Evolutionary conservation across 805 yeast species (phyloP).

Genomic region (Spathaspora passalidarum): DNA sequence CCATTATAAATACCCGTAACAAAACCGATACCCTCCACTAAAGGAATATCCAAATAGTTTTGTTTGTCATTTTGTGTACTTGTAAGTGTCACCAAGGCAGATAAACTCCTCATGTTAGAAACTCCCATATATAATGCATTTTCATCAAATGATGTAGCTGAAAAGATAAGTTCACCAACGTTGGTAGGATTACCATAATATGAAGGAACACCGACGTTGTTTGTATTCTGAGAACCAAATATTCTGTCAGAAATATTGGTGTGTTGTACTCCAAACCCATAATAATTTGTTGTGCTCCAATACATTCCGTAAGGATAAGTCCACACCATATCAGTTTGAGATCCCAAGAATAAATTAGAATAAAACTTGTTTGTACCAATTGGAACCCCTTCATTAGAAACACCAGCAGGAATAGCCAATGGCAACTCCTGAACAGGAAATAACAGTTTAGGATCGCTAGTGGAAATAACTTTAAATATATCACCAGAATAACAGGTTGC

Average conservation of each 20-base stretch:
- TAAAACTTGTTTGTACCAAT: conserved; percentile 77
- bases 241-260: conserved; percentile 42
- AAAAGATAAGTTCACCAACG: conserved; percentile 52
- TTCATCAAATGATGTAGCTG: conserved; percentile 48
- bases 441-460: conserved; percentile 26
- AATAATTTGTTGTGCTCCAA: conserved; percentile 43
- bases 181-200: conserved; percentile 58
- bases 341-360: conserved; percentile 57
- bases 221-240: conserved; percentile 49
- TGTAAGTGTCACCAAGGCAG: conserved; percentile 42
- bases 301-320: conserved; percentile 67
- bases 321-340: conserved; percentile 53
- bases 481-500: conserved; percentile 26
- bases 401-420: conserved; percentile 46
- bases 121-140: conserved; percentile 36
- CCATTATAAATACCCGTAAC: conserved; percentile 61
- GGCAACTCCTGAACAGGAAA: conserved; percentile 47
- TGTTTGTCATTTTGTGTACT: conserved; percentile 19
- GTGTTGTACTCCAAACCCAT: conserved; percentile 65
- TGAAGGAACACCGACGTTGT: conserved; percentile 36
- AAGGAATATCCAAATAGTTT: conserved; percentile 51
- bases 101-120: conserved; percentile 47
- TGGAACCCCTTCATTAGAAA: conserved; percentile 38
- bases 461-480: conserved; percentile 49
- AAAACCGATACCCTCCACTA: conserved; percentile 83